Base-by-base conservation (phyloP, 305 asterid genomes). In the Solanum aculeatissimum region DNA sequence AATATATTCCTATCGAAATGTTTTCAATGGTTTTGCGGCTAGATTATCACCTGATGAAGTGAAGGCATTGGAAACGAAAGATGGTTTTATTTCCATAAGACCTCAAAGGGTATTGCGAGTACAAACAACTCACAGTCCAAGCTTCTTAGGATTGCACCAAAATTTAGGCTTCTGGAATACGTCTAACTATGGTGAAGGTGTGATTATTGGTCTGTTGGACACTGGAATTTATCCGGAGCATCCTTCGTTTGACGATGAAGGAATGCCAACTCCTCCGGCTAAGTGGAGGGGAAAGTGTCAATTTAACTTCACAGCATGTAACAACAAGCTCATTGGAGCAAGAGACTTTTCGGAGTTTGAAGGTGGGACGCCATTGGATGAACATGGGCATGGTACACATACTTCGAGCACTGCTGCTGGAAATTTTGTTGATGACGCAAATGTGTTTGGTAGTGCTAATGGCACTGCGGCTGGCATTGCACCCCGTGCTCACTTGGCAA, bases 241-340 rank as follows among this genome's bases (percentile, higher is more conserved):
- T 68, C 92, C 92, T 9, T 93, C 95, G 2, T 93, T 93, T 25
- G 58, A 60, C 5, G 93, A 87, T 38, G 84, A 87, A 80, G 91
- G 92, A 7, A 85, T 92, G 90, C 90, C 93, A 4, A 87, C 91
- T 4, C 94, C 97, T 2, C 94, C 95, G 0, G 82, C 86, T 16
- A 93, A 91, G 80, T 92, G 95, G 95, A 90, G 85, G 86, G 94
- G 95, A 0, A 83, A 32, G 72, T 93, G 97, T n/a, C 89, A 89
- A 12, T 88, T 89, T 62, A 58, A 85, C 42, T 80, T 18, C 45
- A 84, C 91, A 1, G 81, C 60, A 2, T 92, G 94, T 79, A 93
- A 92, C 60, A 93, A 91, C 83, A 92, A 92, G 40, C 83, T 93
- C 51, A 92, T 93, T 21, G 95, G 97, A 42, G 93, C 92, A 3